Evolutionary conservation across 768 basidiomycete species (phyloP).

Genomic region (Rhodocollybia butyracea): DNA sequence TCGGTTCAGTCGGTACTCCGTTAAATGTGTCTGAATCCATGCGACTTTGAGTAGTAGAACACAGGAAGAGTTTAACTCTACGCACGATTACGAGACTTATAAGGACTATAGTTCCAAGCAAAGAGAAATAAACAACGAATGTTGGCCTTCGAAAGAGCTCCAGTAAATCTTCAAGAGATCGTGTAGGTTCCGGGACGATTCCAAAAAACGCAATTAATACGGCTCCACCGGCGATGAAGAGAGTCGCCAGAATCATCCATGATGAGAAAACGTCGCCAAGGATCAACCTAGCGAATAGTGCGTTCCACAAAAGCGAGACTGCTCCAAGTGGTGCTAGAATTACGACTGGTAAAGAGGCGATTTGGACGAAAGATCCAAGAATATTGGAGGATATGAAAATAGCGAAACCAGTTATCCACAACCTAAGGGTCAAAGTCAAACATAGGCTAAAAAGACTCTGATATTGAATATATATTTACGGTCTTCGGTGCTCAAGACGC

Average conservation of each 20-base stretch:
- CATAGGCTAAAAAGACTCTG: not conserved
- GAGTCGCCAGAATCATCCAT: slow-evolving; percentile 83
- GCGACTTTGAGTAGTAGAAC: not conserved
- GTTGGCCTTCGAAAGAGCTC: slow-evolving; percentile 68
- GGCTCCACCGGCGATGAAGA: slow-evolving; percentile 85
- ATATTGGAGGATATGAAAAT: slow-evolving; percentile 89
- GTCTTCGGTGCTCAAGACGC: slow-evolving; percentile 72
- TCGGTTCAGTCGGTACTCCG: slow-evolving; percentile 59
- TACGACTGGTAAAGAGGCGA: slow-evolving; percentile 90
- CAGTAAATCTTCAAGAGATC: slow-evolving; percentile 82
- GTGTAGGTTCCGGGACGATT: slow-evolving; percentile 85
- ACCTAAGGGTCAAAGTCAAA: slow-evolving; percentile 32
- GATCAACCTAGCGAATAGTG: slow-evolving; percentile 81
- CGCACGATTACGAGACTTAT: slow-evolving; percentile 63
- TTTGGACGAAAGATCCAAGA: slow-evolving; percentile 85
- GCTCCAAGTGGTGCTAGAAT: slow-evolving; percentile 93
- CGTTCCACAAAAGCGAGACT: slow-evolving; percentile 91
- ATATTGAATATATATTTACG: slow-evolving; percentile 40
- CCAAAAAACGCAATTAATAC: slow-evolving; percentile 90
- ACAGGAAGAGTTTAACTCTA: slow-evolving; percentile 10
- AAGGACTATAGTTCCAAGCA: slow-evolving; percentile 59
- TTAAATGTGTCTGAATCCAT: slow-evolving; percentile 60
- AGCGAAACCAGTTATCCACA: slow-evolving; percentile 85
- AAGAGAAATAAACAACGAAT: slow-evolving; percentile 80
- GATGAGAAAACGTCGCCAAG: slow-evolving; percentile 84